Conservation (phyloP, 805 yeast species). For the Candida nonsorbophila region DNA sequence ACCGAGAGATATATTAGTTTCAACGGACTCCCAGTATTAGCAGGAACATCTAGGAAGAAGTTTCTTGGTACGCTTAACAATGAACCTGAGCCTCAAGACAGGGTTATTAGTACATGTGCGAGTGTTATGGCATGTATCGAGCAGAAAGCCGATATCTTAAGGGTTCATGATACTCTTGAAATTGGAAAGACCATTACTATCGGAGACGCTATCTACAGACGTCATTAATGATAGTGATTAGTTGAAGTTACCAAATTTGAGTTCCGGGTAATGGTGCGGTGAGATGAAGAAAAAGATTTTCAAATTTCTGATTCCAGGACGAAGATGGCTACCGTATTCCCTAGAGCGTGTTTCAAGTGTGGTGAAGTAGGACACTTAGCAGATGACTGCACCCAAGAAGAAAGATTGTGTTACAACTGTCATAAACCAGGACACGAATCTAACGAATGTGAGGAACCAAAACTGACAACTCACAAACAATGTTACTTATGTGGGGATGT, state of each 20-base stretch:
- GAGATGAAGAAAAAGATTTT: not conserved
- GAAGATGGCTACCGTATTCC: conserved; percentile 40
- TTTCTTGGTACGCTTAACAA: conserved; percentile 76
- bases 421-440: conserved; percentile 87
- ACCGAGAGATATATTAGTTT: conserved; percentile 33
- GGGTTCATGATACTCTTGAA: conserved; percentile 81
- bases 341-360: conserved; percentile 86
- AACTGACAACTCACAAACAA: conserved; percentile 77
- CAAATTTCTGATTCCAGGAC: not conserved
- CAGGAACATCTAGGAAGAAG: conserved; percentile 87
- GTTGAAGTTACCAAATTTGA: too few relatives aligned
- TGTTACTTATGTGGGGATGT: conserved; percentile 91
- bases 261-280: too few relatives aligned
- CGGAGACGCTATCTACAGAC: conserved; percentile 70
- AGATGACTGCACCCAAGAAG: conserved; percentile 78
- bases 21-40: conserved; percentile 57
- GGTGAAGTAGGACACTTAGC: conserved; percentile 91
- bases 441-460: conserved; percentile 82
- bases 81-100: conserved; percentile 48
- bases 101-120: conserved; percentile 75
- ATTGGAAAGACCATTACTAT: conserved; percentile 41
- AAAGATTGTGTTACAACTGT: conserved; percentile 90
- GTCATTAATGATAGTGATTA: too few relatives aligned
- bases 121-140: conserved; percentile 69
- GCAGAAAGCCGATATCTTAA: conserved; percentile 69